Base-by-base conservation (phyloP, 2,329 filamentous ascomycete genomes). In the Elsinoe ampelina region DNA sequence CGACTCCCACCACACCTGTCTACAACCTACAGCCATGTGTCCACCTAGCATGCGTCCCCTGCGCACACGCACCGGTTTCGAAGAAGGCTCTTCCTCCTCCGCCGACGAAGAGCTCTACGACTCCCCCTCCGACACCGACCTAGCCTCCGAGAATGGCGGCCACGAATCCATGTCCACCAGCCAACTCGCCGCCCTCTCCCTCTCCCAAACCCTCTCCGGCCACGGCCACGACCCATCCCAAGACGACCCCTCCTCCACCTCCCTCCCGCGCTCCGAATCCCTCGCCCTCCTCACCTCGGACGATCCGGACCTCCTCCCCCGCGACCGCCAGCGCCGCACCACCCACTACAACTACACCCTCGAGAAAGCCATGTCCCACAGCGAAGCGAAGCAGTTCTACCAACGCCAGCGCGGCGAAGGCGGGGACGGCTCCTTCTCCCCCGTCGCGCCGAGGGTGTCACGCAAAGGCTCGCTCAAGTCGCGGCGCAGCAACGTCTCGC, bases 331-430 rank as follows among this genome's bases (percentile, higher is more conserved):
- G 67, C 73, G 77, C 58, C 85, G 85, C 68, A 95, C 90, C 7
- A 88, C 91, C 17, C 95, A 90, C 68, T 96, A 95, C 73, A 91
- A 96, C 71, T 89, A 92, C 66, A 86, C 92, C 54, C 87, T 89
- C 55, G 93, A 98, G 72, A 95, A 93, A 66, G 88, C 92, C 67
- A 87, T 95, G 83, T 95, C 86, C 66, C 90, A 95, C 70, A 85
- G 88, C 22, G 93, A 98, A 69, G 89, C 92, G 59, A 97, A 95
- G 72, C 80, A 96, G 61, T 95, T 97, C 74, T 98, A 95, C 71
- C 92, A 96, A 73, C 81, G 88, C 62, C 90, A 87, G 90, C 70
- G 76, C 84, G 58, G 86, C 85, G 60, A 77, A 73, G 39, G 66
- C 75, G 19, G 57, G 30, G 36, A 55, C 34, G 20, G 41, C 38